These are phyloP conservation scores for Coemansia sp. DNA, from an alignment of 192 early-diverging fungal genomes.

Conservation along the genomic window DNA sequence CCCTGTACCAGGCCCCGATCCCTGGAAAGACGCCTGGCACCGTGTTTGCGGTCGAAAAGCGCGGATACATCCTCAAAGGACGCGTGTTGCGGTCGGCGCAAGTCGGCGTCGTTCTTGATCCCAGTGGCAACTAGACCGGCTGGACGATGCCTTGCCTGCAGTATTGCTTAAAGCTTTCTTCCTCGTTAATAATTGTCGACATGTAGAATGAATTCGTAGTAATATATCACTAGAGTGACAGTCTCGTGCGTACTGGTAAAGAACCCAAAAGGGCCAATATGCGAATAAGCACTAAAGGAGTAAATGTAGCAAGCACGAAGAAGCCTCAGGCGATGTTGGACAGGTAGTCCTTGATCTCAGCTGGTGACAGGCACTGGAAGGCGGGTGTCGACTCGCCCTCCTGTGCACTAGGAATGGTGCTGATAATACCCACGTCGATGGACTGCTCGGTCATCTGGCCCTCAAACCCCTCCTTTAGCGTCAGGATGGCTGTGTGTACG, in stretches of 20 bases:
- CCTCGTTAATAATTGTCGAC: no score
- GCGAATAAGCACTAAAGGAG: no score
- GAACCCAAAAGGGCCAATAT: no score
- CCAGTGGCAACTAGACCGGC: conserved; percentile 38
- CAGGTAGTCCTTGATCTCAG: conserved; percentile 97
- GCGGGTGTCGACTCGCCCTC: conserved; percentile 65
- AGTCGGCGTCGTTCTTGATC: conserved; percentile 88
- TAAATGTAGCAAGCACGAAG: no score
- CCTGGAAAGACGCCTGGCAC: conserved; percentile 88
- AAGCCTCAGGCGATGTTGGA: conserved; percentile 75
- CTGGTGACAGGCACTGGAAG: conserved; percentile 82
- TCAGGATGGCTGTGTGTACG: conserved; percentile 98
- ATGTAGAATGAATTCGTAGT: no score
- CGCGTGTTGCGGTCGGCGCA: conserved; percentile 93
- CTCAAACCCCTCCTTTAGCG: conserved; percentile 99
- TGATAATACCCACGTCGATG: conserved; percentile 93
- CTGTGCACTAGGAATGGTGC: conserved; percentile 34
- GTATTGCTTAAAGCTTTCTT: no score
- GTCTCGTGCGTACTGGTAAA: no score
- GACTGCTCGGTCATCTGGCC: conserved; percentile 97
- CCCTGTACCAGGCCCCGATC: conserved; percentile 91
- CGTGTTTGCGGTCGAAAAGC: conserved; percentile 89
- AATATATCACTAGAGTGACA: no score
- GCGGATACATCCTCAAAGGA: conserved; percentile 91
- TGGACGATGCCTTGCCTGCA: no score